A percentile compares a stretch with the other conserved stretches of the same genome.
phyloP scores from a whole-genome alignment of 148 eudicot genomes.

The Oxyria digyna region DNA sequence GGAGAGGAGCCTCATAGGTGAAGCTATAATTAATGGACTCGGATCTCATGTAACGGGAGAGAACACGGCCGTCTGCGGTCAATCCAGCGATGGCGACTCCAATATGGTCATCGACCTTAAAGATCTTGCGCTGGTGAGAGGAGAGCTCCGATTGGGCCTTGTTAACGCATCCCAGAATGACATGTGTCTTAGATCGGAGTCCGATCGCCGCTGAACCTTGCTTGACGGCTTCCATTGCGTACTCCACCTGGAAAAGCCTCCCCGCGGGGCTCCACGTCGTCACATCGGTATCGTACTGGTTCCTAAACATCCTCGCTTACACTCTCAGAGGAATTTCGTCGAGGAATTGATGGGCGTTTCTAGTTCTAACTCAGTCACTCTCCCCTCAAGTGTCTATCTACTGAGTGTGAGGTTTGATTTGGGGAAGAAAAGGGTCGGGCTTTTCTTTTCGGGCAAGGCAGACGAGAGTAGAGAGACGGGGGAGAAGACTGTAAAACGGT shows the following conservation, averaged over 20 bases:
- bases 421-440: neutral
- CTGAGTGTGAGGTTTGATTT: neutral
- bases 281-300: conserved; percentile 97
- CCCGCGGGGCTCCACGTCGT: conserved; percentile 99
- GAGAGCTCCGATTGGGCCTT: conserved; percentile 87
- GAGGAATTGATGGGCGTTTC: neutral
- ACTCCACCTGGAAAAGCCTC: conserved; percentile 81
- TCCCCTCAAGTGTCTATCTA: neutral
- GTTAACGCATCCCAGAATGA: conserved; percentile 65
- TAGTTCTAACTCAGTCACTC: neutral
- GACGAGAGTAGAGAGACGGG: neutral
- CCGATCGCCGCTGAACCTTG: conserved; percentile 35
- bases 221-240: conserved; percentile 99
- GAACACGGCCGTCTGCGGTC: conserved; percentile 91
- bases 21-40: conserved; percentile 69
- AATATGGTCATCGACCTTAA: conserved; percentile 21
- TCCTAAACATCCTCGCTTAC: conserved; percentile 51
- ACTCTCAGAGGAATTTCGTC: neutral
- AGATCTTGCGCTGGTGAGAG: conserved; percentile 94
- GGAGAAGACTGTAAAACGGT: neutral
- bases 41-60: conserved; percentile 76
- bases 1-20: conserved; percentile 37
- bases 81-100: conserved; percentile 95
- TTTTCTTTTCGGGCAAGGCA: conserved; percentile 8
- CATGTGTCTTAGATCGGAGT: conserved; percentile 78